These are phyloP conservation scores for Lathyrus sativus DNA, from an alignment of 306 rosid genomes.

Conservation along the genomic window DNA sequence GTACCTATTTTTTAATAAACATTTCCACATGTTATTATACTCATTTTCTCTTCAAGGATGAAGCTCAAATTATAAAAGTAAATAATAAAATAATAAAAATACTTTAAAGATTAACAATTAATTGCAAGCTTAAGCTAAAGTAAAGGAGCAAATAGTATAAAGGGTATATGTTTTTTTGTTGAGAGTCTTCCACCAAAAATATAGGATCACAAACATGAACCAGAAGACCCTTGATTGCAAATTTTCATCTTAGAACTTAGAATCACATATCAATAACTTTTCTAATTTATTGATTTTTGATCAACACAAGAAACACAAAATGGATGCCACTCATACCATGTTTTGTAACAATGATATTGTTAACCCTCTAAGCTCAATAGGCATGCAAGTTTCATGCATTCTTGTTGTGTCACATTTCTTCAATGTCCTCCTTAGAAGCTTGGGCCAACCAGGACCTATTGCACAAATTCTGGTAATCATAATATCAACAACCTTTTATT, in stretches of 20 bases:
- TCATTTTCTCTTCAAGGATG: too few relatives aligned
- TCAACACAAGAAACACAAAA: conserved; percentile 29
- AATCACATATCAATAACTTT: neutral
- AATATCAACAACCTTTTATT: neutral
- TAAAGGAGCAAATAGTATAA: conserved; percentile 39
- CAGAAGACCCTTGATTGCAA: neutral
- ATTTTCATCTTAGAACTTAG: conserved; percentile 1
- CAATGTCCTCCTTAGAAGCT: conserved; percentile 67
- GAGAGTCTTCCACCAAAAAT: conserved; percentile 41
- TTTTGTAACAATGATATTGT: conserved; percentile 61
- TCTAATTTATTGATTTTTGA: conserved; percentile 14
- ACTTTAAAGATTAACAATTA: conserved; percentile 8
- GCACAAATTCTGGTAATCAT: conserved; percentile 74
- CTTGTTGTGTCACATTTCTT: conserved; percentile 91
- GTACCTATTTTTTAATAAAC: too few relatives aligned
- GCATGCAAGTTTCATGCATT: conserved; percentile 79
- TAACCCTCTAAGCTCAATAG: conserved; percentile 87
- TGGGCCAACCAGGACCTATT: conserved; percentile 91
- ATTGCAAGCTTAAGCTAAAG: conserved; percentile 30
- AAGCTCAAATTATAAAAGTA: neutral
- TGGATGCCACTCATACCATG: conserved; percentile 77
- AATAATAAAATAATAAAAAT: neutral
- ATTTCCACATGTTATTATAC: too few relatives aligned
- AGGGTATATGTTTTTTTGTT: conserved; percentile 26
- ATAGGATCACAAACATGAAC: conserved; percentile 44